Conservation (phyloP, 2,329 filamentous ascomycete species). For the Claviceps paspali region DNA sequence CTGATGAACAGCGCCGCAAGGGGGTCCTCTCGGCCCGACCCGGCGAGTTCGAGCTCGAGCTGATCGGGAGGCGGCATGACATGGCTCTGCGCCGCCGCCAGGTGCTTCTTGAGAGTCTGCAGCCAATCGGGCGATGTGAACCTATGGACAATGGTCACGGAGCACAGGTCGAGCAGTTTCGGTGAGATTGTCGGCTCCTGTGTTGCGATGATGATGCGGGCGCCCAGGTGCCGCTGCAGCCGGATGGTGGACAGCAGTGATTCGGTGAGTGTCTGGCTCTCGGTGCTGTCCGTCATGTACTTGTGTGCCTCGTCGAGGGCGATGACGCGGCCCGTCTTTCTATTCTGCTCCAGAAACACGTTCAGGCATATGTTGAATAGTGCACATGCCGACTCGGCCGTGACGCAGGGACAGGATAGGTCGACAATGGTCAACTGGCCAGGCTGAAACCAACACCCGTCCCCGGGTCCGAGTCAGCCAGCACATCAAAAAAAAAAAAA, state of each 20-base stretch:
- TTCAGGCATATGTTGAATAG: conserved; percentile 59
- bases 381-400: conserved; percentile 48
- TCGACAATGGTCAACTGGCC: conserved; percentile 38
- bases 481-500: too few species aligned
- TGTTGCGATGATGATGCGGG: conserved; percentile 55
- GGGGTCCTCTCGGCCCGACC: too few species aligned
- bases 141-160: conserved; percentile 55
- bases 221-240: conserved; percentile 53
- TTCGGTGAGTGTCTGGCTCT: conserved; percentile 43
- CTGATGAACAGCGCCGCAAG: conserved; percentile 21
- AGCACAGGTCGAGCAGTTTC: conserved; percentile 54
- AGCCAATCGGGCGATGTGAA: conserved; percentile 56
- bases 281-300: conserved; percentile 43
- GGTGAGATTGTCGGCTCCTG: conserved; percentile 63
- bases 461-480: too few species aligned
- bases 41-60: too few species aligned
- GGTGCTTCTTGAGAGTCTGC: conserved; percentile 23
- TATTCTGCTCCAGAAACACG: conserved; percentile 42
- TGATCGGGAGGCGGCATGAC: too few species aligned
- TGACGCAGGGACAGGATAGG: conserved; percentile 57
- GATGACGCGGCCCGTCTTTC: conserved; percentile 38
- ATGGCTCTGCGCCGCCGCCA: conserved; percentile 30
- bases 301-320: conserved; percentile 70
- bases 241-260: conserved; percentile 48
- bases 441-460: too few species aligned